Evolutionary conservation across 139 green algal genomes (phyloP).

Genomic region (Coccomyxa sp.): DNA sequence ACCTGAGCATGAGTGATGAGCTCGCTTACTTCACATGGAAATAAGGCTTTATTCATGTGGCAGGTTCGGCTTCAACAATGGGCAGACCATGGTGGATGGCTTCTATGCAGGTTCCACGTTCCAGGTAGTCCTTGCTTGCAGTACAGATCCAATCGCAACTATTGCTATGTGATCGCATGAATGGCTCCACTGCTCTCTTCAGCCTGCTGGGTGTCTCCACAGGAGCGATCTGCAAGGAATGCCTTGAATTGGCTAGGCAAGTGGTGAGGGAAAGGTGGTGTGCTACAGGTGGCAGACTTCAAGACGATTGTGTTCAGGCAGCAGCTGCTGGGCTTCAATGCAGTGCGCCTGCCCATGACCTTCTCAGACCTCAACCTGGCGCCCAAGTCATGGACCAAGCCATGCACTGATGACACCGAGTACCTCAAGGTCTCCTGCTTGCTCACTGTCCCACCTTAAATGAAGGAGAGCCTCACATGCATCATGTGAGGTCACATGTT

Average conservation of each 20-base stretch:
- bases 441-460: background rate
- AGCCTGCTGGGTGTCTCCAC: no score
- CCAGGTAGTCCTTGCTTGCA: background rate
- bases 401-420: background rate
- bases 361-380: conserved; percentile 3
- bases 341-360: conserved; percentile 6
- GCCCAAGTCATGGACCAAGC: background rate
- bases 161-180: no score
- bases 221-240: no score
- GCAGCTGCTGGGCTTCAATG: conserved; percentile 15
- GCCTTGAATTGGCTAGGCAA: no score
- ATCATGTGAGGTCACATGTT: no score
- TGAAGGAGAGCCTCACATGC: no score
- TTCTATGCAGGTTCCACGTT: background rate
- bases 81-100: conserved; percentile 13
- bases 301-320: conserved; percentile 4
- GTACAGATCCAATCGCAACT: no score
- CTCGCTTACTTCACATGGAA: no score
- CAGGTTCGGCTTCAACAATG: conserved; percentile 20
- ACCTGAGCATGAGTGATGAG: no score
- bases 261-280: no score
- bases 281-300: conserved; percentile 4
- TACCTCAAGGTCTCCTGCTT: background rate
- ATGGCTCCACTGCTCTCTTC: no score
- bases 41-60: no score